Evolutionary conservation across 331 rosid genomes (phyloP).

Genomic region (Pyracantha coccinea): DNA sequence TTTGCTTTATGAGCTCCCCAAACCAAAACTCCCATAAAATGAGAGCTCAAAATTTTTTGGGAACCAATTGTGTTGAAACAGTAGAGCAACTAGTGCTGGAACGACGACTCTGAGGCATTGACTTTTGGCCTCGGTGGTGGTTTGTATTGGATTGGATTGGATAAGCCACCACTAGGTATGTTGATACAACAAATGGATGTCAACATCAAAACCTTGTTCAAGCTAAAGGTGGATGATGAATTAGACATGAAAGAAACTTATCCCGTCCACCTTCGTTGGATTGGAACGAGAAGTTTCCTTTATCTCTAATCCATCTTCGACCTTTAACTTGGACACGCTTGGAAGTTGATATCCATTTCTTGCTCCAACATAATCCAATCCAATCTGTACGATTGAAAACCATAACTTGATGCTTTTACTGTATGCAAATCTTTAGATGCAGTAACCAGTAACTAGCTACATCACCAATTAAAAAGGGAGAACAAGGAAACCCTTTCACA

Average conservation of each 20-base stretch:
- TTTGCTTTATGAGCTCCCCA: not conserved
- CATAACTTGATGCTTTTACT: not conserved
- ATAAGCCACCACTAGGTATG: not conserved
- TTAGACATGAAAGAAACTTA: not conserved
- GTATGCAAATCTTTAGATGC: not conserved
- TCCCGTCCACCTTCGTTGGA: not conserved
- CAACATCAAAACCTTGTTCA: not conserved
- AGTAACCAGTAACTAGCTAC: not conserved
- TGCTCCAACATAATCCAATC: not conserved
- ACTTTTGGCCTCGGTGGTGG: not conserved
- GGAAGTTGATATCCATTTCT: not conserved
- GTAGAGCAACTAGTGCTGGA: too few relatives aligned
- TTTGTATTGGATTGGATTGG: not conserved
- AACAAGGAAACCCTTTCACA: not conserved
- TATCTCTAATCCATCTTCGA: not conserved
- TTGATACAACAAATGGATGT: not conserved
- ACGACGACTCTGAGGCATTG: too few relatives aligned
- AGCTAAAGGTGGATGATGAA: not conserved
- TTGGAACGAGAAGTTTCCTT: not conserved
- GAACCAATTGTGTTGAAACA: too few relatives aligned
- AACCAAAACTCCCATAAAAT: not conserved
- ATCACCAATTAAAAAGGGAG: not conserved
- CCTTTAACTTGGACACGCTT: not conserved
- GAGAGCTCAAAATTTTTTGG: not conserved
- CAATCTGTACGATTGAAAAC: not conserved